These are phyloP conservation scores for Syzygium aromaticum DNA, from an alignment of 345 rosid species.

Conservation along the genomic window DNA sequence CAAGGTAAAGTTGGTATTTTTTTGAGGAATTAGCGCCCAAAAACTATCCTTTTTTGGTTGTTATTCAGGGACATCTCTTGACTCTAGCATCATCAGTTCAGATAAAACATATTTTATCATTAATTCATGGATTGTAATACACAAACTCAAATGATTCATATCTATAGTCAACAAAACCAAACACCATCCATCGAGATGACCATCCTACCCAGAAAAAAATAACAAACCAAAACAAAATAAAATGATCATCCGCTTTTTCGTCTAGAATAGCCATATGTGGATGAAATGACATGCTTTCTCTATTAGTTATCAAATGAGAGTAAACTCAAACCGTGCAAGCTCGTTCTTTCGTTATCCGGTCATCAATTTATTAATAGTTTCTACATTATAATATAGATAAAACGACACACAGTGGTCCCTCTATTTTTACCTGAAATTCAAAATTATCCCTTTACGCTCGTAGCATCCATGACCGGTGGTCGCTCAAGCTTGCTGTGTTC, in stretches of 20 bases:
- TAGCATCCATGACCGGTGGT: neutral
- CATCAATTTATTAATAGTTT: neutral
- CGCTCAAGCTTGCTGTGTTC: neutral
- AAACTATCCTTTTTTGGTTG: neutral
- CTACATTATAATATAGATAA: neutral
- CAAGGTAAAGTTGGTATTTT: too few species aligned
- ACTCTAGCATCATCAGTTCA: neutral
- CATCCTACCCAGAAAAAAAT: neutral
- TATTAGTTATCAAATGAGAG: neutral
- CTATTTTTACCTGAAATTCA: too few species aligned
- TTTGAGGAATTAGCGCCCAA: neutral
- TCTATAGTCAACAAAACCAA: too few species aligned
- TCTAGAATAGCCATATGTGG: neutral
- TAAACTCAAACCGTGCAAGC: neutral
- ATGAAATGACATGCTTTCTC: neutral
- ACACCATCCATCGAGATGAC: neutral
- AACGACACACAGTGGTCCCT: rapidly evolving
- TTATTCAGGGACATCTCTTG: too few species aligned
- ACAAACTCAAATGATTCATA: neutral
- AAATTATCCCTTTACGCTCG: neutral
- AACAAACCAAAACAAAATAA: too few species aligned
- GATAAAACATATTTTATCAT: neutral
- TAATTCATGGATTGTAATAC: neutral
- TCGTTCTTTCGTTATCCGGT: neutral
- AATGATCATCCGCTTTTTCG: neutral